These are phyloP conservation scores for Claviceps monticola DNA, from an alignment of 2,329 filamentous ascomycete species.

Conservation along the genomic window DNA sequence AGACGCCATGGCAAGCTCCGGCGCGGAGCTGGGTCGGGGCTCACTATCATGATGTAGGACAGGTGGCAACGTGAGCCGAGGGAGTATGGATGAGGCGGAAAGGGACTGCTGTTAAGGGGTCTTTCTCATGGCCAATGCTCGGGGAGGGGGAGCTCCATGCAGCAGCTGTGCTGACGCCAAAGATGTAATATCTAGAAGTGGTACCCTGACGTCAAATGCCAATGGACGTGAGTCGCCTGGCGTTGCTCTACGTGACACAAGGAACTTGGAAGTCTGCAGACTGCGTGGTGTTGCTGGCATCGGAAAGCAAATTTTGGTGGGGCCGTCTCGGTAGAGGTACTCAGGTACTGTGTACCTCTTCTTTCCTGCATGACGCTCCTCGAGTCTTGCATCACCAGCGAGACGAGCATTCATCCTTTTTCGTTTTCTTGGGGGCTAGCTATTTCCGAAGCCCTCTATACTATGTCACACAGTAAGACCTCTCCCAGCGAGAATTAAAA, in stretches of 20 bases:
- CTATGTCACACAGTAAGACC: conserved; percentile 37
- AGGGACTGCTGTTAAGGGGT: neutral
- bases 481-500: neutral
- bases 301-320: no score
- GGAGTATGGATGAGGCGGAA: neutral
- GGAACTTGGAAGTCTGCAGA: neutral
- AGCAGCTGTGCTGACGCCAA: neutral
- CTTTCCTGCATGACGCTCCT: neutral
- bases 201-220: no score
- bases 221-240: no score
- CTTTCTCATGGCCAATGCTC: neutral
- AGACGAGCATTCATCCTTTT: neutral
- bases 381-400: neutral
- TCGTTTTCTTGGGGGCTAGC: neutral
- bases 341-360: neutral
- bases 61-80: neutral
- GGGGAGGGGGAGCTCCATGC: neutral
- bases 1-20: conserved; percentile 53
- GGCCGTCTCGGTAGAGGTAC: neutral
- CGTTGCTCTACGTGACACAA: no score
- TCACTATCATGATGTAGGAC: conserved; percentile 8
- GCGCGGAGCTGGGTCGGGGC: conserved; percentile 27
- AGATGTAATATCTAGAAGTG: neutral
- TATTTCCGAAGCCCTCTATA: neutral
- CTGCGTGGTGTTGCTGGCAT: no score